Base-by-base conservation (phyloP, 148 eudicot genomes). In the Selenicereus undatus region DNA sequence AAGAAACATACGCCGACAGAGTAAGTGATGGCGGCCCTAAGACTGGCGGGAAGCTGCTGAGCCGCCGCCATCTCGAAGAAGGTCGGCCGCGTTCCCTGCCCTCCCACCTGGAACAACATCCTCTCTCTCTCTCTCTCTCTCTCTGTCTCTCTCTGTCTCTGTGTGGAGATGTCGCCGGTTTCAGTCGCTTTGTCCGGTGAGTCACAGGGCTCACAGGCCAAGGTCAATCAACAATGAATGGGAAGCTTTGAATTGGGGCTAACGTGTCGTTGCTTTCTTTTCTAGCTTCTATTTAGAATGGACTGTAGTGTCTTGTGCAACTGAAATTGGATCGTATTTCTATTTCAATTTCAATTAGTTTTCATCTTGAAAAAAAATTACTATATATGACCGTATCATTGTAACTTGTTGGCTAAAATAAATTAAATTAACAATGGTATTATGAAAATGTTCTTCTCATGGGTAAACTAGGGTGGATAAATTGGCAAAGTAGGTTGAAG, bases 41-140 rank as follows among this genome's bases (percentile, higher is more conserved):
- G 91, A 77, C 99, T 95, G 32, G 97, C 84, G 16, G 99, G 99
- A 76, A 95, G 97, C 82, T 95, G 99, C 83, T 95, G 99, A 30
- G 99, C 99, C 3, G 99, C 99, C 27, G 99, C 88, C 99, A 95
- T 95, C 92, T 95, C 99, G 88, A 95, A 95, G 91, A 95, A 95
- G 66, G 99, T 93, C 51, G 99, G 99, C 60, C 94, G 89, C 27
- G 90, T 86, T 80, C 98, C 98, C 78, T 92, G 90, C 8, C 97
- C 97, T 74, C 99, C 99, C 71, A 93, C 97, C 92, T 93, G 97
- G 48, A 95, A 95, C 93, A 95, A 89, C 99, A 93, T 93, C 88
- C 5, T 84, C 81, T 83, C 74, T 70, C 71, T 81, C 73, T 78
- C 78, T 75, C 80, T 82, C 56, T 22, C 35, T 74, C 56, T n/a